Conservation (phyloP, 306 rosid species). For the Begonia peltatifolia region DNA sequence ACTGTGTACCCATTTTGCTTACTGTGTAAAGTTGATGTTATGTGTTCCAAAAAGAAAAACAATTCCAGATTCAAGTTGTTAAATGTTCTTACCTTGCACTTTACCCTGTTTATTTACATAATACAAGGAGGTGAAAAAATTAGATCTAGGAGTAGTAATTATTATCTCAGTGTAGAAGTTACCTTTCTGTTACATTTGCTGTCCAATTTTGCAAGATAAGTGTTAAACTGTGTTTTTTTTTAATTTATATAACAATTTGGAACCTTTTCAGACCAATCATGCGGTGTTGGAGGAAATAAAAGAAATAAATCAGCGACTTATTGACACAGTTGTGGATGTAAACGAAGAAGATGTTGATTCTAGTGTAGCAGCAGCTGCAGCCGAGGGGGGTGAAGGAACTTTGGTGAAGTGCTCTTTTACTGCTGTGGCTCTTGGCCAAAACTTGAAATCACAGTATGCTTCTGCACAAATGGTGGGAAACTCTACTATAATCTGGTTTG, state of each 20-base stretch:
- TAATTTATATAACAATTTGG: background rate
- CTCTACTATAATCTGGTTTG: constrained; percentile 2
- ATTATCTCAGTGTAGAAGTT: background rate
- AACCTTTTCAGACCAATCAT: constrained; percentile 48
- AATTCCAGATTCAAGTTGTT: too few relatives aligned
- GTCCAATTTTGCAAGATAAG: too few relatives aligned
- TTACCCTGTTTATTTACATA: too few relatives aligned
- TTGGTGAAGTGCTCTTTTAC: constrained; percentile 73
- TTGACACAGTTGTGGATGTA: constrained; percentile 70
- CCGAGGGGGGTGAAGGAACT: constrained; percentile 65
- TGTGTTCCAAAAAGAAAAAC: too few relatives aligned
- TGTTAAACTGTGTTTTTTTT: background rate
- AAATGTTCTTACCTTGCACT: too few relatives aligned
- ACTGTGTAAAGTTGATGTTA: too few relatives aligned
- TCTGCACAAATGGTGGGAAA: constrained; percentile 60
- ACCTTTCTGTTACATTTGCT: background rate
- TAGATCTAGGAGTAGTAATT: too few relatives aligned
- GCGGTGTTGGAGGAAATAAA: constrained; percentile 79
- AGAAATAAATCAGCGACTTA: constrained; percentile 64
- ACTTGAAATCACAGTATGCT: constrained; percentile 65
- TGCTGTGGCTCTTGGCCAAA: constrained; percentile 83
- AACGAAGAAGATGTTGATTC: constrained; percentile 67
- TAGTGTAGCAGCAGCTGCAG: constrained; percentile 43
- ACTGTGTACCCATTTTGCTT: too few relatives aligned
- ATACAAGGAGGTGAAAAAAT: too few relatives aligned